Evolutionary conservation across 441 rosid genomes (phyloP).

Genomic region (Melastoma candidum): DNA sequence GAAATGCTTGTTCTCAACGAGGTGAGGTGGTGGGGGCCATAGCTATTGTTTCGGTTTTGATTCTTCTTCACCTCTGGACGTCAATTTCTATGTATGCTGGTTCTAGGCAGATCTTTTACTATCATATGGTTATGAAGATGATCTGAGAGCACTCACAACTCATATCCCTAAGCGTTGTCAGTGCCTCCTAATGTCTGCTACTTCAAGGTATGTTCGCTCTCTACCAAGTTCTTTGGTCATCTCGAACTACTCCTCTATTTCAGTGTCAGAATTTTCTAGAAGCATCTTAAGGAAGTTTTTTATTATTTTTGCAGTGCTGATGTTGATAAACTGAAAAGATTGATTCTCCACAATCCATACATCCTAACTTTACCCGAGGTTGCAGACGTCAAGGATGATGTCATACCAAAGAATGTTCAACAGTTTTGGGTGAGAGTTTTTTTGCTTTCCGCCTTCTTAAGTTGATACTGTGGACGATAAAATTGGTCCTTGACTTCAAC

Average conservation of each 20-base stretch:
- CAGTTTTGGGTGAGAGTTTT: slow-evolving; percentile 67
- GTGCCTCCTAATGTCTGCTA: slow-evolving; percentile 96
- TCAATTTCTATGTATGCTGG: slow-evolving; percentile 14
- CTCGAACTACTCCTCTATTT: neutral
- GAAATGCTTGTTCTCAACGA: slow-evolving; percentile 84
- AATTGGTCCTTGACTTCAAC: too few species aligned
- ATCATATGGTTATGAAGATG: slow-evolving; percentile 87
- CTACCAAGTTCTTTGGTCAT: neutral
- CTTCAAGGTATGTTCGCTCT: slow-evolving; percentile 39
- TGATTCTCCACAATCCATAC: slow-evolving; percentile 76
- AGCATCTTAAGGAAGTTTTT: slow-evolving; percentile 3
- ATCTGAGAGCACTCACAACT: slow-evolving; percentile 76
- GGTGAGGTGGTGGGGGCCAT: slow-evolving; percentile 26
- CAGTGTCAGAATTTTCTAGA: neutral
- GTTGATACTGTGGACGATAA: too few species aligned
- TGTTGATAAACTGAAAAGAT: slow-evolving; percentile 84
- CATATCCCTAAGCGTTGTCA: slow-evolving; percentile 78
- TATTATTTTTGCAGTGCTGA: slow-evolving; percentile 49
- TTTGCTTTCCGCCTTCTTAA: too few species aligned
- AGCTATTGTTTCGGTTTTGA: neutral
- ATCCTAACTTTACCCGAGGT: slow-evolving; percentile 74
- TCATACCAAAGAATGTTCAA: slow-evolving; percentile 81
- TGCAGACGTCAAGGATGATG: slow-evolving; percentile 56
- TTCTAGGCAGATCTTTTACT: slow-evolving; percentile 92
- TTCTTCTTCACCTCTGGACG: neutral